phyloP scores from a whole-genome alignment of 2,329 filamentous ascomycete genomes.

The Sclerotinia nivalis region DNA sequence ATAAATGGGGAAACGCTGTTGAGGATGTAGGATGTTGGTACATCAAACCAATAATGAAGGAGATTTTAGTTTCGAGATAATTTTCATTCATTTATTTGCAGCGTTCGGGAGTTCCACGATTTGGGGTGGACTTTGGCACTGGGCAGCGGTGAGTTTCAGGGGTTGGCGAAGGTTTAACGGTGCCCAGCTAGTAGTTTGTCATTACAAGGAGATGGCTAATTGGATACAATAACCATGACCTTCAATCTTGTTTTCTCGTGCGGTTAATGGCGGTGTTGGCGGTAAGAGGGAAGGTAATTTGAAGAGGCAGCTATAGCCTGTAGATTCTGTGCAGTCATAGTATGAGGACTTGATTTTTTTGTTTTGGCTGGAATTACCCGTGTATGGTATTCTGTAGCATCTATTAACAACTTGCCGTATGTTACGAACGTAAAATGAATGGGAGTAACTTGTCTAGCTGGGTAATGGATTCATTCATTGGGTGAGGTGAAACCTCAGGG shows the following conservation, averaged over 20 bases:
- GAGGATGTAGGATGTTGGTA: not conserved
- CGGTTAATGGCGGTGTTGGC: slow-evolving; percentile 13
- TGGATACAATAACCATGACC: not conserved
- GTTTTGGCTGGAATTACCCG: not conserved
- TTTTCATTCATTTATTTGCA: slow-evolving; percentile 14
- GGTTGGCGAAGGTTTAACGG: slow-evolving; percentile 19
- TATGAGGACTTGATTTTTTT: not conserved
- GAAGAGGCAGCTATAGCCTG: slow-evolving; percentile 3
- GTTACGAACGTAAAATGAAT: not conserved
- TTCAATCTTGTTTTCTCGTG: slow-evolving; percentile 13
- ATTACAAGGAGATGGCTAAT: slow-evolving; percentile 16
- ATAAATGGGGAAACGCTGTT: slow-evolving; percentile 10
- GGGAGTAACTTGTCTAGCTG: not conserved
- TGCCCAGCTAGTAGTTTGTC: slow-evolving; percentile 11
- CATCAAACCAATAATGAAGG: slow-evolving; percentile 18
- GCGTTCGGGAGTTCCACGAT: slow-evolving; percentile 13
- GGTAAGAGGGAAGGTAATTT: slow-evolving; percentile 4
- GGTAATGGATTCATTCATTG: not conserved
- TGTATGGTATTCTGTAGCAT: slow-evolving; percentile 4
- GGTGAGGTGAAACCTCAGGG: slow-evolving; percentile 7
- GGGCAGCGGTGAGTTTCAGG: slow-evolving; percentile 16
- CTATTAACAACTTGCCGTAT: slow-evolving; percentile 1
- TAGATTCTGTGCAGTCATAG: not conserved
- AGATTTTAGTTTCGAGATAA: slow-evolving; percentile 18
- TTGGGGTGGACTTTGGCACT: slow-evolving; percentile 11